A percentile compares a stretch with the other conserved stretches of the same genome.
phyloP scores from a whole-genome alignment of 139 green algal species.

The Coelastrella sp. region DNA sequence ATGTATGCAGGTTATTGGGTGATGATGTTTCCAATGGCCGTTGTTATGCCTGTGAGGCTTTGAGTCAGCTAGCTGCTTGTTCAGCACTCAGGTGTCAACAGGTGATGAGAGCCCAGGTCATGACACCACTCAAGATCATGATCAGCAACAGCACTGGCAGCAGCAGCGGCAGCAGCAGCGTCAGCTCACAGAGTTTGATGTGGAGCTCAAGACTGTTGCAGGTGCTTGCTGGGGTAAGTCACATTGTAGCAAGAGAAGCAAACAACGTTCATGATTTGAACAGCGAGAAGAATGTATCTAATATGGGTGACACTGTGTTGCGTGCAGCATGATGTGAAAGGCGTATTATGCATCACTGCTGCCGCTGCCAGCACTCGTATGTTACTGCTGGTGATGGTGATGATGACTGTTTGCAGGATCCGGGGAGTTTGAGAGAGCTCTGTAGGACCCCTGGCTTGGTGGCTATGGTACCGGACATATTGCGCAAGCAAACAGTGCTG shows the following conservation, averaged over 20 bases:
- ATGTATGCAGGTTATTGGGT: conserved; percentile 34
- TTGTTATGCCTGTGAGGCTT: conserved; percentile 52
- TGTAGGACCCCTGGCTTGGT: background rate
- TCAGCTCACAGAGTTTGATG: conserved; percentile 7
- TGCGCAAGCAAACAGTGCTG: background rate
- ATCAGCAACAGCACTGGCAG: too few relatives aligned
- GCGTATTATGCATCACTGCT: too few relatives aligned
- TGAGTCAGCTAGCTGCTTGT: conserved; percentile 51
- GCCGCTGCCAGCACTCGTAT: too few relatives aligned
- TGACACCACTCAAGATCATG: conserved; percentile 19
- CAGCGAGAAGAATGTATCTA: too few relatives aligned
- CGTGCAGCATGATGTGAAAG: too few relatives aligned
- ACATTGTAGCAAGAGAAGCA: too few relatives aligned
- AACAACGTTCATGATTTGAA: too few relatives aligned
- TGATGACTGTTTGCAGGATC: conserved; percentile 11
- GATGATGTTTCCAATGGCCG: conserved; percentile 3
- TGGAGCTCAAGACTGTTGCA: conserved; percentile 21
- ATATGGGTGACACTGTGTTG: too few relatives aligned
- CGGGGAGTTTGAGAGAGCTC: background rate
- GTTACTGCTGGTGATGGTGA: background rate
- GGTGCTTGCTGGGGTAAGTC: conserved; percentile 1
- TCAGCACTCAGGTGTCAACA: conserved; percentile 25
- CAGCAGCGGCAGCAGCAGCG: background rate
- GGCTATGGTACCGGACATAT: conserved; percentile 6
- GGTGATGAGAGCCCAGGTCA: background rate